Percentiles rank a stretch among this genome's conserved stretches.
Conservation (phyloP, 306 rosid genomes). For the Pterocarpus santalinus region DNA sequence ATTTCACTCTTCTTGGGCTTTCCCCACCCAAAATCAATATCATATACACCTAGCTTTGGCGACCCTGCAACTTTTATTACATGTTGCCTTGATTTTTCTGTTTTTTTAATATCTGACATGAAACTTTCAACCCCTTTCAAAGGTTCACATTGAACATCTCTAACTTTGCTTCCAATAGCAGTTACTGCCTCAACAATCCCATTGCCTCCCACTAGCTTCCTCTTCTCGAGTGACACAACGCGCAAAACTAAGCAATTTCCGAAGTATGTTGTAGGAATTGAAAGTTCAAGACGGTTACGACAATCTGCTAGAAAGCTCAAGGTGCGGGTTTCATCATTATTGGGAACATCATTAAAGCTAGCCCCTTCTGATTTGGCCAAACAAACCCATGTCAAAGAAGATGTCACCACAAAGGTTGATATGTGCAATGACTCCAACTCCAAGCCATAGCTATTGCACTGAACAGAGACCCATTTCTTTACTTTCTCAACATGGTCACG, state of each 20-base stretch:
- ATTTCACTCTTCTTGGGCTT: slow-evolving; percentile 40
- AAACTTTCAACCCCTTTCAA: slow-evolving; percentile 30
- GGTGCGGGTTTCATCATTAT: neutral
- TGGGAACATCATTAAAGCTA: neutral
- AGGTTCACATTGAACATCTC: slow-evolving; percentile 16
- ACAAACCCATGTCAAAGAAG: slow-evolving; percentile 45
- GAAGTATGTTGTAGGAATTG: slow-evolving; percentile 38
- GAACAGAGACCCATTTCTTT: neutral
- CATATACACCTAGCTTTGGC: slow-evolving; percentile 32
- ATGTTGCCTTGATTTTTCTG: neutral
- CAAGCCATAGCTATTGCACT: neutral
- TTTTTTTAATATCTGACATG: neutral
- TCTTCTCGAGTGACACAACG: neutral
- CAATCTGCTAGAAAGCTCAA: slow-evolving; percentile 36
- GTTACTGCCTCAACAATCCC: slow-evolving; percentile 44
- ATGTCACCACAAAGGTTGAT: slow-evolving; percentile 21
- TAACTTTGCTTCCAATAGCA: slow-evolving; percentile 24
- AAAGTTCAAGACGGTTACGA: slow-evolving; percentile 7
- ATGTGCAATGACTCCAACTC: neutral
- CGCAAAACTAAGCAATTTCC: slow-evolving; percentile 29
- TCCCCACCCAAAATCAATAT: slow-evolving; percentile 54
- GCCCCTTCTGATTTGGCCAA: slow-evolving; percentile 16
- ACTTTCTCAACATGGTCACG: neutral
- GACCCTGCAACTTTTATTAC: slow-evolving; percentile 16
- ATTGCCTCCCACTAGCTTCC: slow-evolving; percentile 31